Conservation (phyloP, 495 filamentous ascomycete genomes). For the Lichina pygmaea region DNA sequence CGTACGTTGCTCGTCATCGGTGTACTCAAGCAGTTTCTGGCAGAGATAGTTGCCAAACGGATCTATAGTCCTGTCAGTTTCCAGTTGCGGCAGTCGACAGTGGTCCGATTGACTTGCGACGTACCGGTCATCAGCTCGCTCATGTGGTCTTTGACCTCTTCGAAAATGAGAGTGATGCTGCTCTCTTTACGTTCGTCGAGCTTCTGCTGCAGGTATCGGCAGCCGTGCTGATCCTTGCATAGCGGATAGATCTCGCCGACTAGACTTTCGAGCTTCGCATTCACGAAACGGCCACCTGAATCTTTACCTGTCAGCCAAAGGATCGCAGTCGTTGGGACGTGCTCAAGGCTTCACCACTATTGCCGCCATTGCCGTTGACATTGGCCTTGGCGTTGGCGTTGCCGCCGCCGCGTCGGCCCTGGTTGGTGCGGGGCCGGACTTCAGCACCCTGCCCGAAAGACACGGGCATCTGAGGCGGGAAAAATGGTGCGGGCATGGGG, state of each 20-base stretch:
- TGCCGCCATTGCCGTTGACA: no score
- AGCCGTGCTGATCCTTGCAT: slow-evolving; percentile 95
- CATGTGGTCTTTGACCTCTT: slow-evolving; percentile 72
- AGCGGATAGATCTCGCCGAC: slow-evolving; percentile 57
- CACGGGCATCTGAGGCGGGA: no score
- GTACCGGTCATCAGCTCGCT: slow-evolving; percentile 82
- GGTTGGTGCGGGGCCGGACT: no score
- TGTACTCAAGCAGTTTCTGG: slow-evolving; percentile 86
- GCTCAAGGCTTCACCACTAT: no score
- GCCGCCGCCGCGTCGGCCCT: no score
- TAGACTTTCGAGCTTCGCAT: slow-evolving; percentile 32
- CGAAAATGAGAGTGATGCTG: slow-evolving; percentile 74
- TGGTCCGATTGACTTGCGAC: slow-evolving; percentile 2
- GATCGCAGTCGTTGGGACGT: no score
- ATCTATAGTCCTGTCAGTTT: slow-evolving; percentile 21
- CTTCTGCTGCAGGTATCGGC: slow-evolving; percentile 85
- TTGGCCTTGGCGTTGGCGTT: no score
- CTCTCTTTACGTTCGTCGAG: slow-evolving; percentile 71
- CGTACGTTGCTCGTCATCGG: slow-evolving; percentile 81
- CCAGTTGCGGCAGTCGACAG: not conserved
- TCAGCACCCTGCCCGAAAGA: no score
- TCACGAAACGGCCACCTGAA: not conserved
- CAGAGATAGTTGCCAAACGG: slow-evolving; percentile 96
- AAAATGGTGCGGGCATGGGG: no score
- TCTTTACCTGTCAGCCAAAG: not conserved